These are phyloP conservation scores for Trichoderma sp. DNA, from an alignment of 2,329 filamentous ascomycete species.

Conservation along the genomic window DNA sequence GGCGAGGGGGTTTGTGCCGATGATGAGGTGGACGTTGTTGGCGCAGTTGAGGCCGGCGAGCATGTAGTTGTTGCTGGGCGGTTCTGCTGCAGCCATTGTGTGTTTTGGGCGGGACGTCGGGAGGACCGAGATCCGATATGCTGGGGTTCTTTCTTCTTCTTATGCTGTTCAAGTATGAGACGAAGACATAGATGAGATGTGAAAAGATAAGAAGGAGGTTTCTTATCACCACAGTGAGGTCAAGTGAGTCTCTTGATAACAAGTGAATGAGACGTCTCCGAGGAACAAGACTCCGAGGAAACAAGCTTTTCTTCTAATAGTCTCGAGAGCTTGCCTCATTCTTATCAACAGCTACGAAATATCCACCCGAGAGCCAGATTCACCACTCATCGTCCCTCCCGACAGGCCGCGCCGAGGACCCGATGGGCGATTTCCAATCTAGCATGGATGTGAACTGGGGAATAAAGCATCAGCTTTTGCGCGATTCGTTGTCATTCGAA, in stretches of 20 bases:
- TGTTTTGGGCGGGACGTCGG: slow-evolving; percentile 11
- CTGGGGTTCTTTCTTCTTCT: background rate
- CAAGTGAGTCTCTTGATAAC: background rate
- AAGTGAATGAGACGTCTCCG: background rate
- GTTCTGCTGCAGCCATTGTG: background rate
- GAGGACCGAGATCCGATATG: slow-evolving; percentile 22
- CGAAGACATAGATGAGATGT: background rate
- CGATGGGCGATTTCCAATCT: slow-evolving; percentile 31
- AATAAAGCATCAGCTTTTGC: background rate
- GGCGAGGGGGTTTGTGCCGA: slow-evolving; percentile 87
- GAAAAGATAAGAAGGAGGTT: background rate
- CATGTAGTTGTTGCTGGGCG: slow-evolving; percentile 39
- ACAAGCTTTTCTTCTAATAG: background rate
- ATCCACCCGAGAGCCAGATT: background rate
- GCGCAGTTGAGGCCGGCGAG: slow-evolving; percentile 72
- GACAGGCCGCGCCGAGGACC: slow-evolving; percentile 48
- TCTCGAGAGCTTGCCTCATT: background rate
- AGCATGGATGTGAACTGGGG: background rate
- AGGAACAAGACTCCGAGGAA: background rate
- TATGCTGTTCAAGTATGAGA: background rate
- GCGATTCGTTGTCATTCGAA: too few relatives aligned
- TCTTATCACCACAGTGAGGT: background rate
- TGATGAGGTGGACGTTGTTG: slow-evolving; percentile 75
- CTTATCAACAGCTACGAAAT: background rate
- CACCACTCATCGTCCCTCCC: background rate